Percentiles rank a stretch among this genome's conserved stretches.
Conservation (phyloP, 306 rosid genomes). For the Datisca glomerata region DNA sequence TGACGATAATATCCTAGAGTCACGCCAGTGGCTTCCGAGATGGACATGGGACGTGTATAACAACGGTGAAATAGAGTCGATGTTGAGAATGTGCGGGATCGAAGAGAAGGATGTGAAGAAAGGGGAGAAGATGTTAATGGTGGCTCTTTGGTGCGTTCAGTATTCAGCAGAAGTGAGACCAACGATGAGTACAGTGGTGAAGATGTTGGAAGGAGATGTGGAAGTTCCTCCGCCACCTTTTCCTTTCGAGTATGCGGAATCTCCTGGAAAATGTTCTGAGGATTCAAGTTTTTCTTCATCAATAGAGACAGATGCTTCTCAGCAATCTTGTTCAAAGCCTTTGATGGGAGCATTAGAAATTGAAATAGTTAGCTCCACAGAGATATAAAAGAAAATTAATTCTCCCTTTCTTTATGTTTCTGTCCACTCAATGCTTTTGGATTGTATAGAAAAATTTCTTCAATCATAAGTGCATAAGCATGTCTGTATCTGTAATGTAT, state of each 20-base stretch:
- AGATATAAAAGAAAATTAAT: no score
- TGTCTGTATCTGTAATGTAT: no score
- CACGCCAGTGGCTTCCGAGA: conserved; percentile 37
- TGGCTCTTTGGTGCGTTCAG: conserved; percentile 38
- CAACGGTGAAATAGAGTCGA: conserved; percentile 9
- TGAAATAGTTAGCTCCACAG: no score
- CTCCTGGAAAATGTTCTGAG: no score
- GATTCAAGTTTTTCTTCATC: no score
- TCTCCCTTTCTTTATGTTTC: no score
- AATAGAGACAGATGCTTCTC: no score
- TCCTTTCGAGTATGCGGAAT: conserved; percentile 26
- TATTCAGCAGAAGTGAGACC: conserved; percentile 38
- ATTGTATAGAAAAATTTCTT: no score
- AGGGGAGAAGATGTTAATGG: conserved; percentile 25
- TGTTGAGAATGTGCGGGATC: conserved; percentile 16
- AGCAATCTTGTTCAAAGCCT: no score
- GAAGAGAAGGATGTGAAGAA: conserved; percentile 20
- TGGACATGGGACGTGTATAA: conserved; percentile 28
- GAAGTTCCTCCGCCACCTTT: conserved; percentile 28
- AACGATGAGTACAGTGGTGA: conserved; percentile 32
- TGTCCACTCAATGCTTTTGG: no score
- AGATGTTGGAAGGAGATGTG: conserved; percentile 41
- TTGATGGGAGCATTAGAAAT: no score
- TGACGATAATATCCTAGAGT: conserved; percentile 11
- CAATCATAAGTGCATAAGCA: no score